Conservation (phyloP, 345 rosid genomes). For the Brassica carinata region DNA sequence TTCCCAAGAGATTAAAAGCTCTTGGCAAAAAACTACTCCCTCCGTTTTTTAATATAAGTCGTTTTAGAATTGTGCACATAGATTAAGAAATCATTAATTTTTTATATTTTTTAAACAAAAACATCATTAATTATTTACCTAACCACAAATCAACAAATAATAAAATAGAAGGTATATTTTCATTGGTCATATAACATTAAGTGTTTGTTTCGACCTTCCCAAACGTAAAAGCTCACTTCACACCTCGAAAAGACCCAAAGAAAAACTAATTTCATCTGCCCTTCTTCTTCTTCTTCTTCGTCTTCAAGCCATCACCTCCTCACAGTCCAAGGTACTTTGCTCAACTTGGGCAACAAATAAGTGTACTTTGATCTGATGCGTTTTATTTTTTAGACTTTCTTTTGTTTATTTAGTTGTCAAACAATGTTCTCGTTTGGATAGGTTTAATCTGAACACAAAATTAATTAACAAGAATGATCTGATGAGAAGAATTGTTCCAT, state of each 20-base stretch:
- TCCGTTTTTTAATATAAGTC: no score
- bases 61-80: no score
- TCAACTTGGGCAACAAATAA: neutral
- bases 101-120: no score
- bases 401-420: neutral
- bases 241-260: constrained; percentile 8
- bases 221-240: constrained; percentile 15
- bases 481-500: neutral
- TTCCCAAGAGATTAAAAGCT: no score
- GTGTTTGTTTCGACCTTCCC: constrained; percentile 1
- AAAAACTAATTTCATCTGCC: constrained; percentile 1
- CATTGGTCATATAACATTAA: no score
- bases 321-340: constrained; percentile 11
- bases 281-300: constrained; percentile 14
- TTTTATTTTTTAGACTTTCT: neutral
- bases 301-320: constrained; percentile 17
- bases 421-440: neutral
- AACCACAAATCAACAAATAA: no score
- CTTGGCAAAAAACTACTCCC: no score
- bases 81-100: no score
- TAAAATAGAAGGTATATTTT: no score
- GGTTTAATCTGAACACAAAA: neutral
- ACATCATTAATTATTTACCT: no score
- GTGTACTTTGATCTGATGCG: constrained; percentile 2
- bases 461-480: neutral